Base-by-base conservation (phyloP, 495 filamentous ascomycete species). In the Thermochaetoides thermophila region DNA sequence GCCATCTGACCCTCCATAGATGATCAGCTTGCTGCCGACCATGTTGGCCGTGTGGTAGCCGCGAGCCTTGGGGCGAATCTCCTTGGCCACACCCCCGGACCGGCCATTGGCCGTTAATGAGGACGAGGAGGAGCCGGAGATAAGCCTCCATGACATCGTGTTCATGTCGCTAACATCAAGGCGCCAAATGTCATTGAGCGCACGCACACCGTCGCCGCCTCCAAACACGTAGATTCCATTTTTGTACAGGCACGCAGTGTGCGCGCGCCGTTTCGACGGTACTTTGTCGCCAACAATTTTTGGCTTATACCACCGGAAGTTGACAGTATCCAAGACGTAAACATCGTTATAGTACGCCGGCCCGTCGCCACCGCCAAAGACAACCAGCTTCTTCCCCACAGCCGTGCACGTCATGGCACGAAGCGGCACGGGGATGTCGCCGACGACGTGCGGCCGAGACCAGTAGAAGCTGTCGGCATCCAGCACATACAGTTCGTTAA, bases 31-130 rank as follows among this genome's bases (percentile, higher is more conserved):
- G 44, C 57, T 60, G 20, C 73, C 73, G 22, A 78, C 73, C 67
- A 78, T 77, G 47, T 76, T 77, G 21, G 73, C 73, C 10, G 73
- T 78, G 46, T 78, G 73, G 40, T 78, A 78, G 8, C 73, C 73
- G 24, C 73, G 53, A 17, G 73, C 69, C 42, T 71, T 72, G 7
- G 73, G 73, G 15, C 59, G 55, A 24, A 50, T 40, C 1, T 56
- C 55, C 22, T 45, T 50, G 7, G 35, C 35, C 7, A 27, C 31
- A 16, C 10, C 27, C 23, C 36, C 34, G 27, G 38, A 24, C 27
- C 38, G 28, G 21, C 34, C 26, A 13, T 39, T 31, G 7, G 26
- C 26, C 7, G 41, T 24, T 14, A 11, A 24, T 6, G 21, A 11
- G 21, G 21, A 24, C 6, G 21, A 24, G 6, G 21, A 24, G 21